Evolutionary conservation across 1,284 basidiomycete genomes (phyloP).

Genomic region (Limonomyces culmigenus): DNA sequence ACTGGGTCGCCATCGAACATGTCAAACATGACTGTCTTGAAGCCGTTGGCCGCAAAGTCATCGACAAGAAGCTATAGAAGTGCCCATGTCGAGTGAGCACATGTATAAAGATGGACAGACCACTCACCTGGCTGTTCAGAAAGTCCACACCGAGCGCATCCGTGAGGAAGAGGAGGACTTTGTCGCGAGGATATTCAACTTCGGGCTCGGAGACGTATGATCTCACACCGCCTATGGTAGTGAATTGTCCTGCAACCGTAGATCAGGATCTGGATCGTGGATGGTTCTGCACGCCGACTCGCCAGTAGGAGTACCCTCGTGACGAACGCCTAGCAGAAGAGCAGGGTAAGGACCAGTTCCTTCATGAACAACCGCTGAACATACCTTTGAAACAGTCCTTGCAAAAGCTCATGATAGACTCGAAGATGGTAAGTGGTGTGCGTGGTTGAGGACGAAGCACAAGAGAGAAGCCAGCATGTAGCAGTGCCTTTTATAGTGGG

Average conservation of each 20-base stretch:
- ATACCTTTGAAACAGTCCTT: slow-evolving; percentile 29
- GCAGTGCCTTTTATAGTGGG: too few species aligned
- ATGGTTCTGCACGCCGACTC: background rate
- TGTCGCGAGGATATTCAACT: slow-evolving; percentile 31
- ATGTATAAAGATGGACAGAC: too few species aligned
- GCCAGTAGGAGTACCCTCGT: slow-evolving; percentile 37
- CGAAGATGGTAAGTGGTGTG: too few species aligned
- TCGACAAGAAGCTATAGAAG: too few species aligned
- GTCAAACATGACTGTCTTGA: slow-evolving; percentile 42
- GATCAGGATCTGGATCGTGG: slow-evolving; percentile 22
- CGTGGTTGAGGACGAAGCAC: too few species aligned
- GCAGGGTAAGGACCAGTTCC: background rate
- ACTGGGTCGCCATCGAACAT: slow-evolving; percentile 44
- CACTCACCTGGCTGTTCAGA: slow-evolving; percentile 46
- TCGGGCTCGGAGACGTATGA: slow-evolving; percentile 33
- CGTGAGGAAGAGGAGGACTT: slow-evolving; percentile 28
- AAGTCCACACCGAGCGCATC: slow-evolving; percentile 51
- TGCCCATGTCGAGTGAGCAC: too few species aligned
- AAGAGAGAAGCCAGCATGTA: too few species aligned
- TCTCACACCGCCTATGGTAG: slow-evolving; percentile 29
- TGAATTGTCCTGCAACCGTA: too few species aligned
- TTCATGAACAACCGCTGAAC: slow-evolving; percentile 2
- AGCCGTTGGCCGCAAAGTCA: slow-evolving; percentile 61
- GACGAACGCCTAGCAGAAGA: slow-evolving; percentile 30
- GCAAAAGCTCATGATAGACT: slow-evolving; percentile 42